Conservation (phyloP, 805 yeast species). For the Starmerella gropengiesseri region DNA sequence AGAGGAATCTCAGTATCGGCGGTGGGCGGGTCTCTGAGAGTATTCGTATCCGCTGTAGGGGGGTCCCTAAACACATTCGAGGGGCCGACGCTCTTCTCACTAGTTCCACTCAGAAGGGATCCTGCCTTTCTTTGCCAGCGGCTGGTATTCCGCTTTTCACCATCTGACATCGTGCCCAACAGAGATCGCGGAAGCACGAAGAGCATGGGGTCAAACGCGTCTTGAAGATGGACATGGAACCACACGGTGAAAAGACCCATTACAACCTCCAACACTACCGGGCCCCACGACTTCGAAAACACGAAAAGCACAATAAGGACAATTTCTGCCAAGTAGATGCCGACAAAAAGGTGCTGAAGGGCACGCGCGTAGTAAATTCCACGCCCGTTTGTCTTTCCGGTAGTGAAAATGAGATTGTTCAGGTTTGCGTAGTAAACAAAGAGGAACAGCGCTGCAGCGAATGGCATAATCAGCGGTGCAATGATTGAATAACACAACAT, state of each 20-base stretch:
- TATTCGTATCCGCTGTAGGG: too few species aligned
- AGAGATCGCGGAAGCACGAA: slow-evolving; percentile 31
- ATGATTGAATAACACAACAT: slow-evolving; percentile 67
- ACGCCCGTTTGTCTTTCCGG: slow-evolving; percentile 53
- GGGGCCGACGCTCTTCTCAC: too few species aligned
- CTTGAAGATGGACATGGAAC: slow-evolving; percentile 51
- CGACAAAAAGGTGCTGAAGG: slow-evolving; percentile 75
- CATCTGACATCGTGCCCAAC: too few species aligned
- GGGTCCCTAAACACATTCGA: too few species aligned
- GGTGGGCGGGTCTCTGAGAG: too few species aligned
- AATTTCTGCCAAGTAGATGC: slow-evolving; percentile 77
- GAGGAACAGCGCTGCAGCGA: slow-evolving; percentile 59
- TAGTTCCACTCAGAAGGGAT: too few species aligned
- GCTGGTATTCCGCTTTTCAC: too few species aligned
- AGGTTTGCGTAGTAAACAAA: slow-evolving; percentile 66
- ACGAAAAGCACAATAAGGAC: slow-evolving; percentile 78
- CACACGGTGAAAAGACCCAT: slow-evolving; percentile 55
- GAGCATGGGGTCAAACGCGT: slow-evolving; percentile 56
- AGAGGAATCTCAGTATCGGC: slow-evolving; percentile 2
- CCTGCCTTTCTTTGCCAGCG: too few species aligned
- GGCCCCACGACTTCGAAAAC: slow-evolving; percentile 94
- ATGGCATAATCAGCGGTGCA: slow-evolving; percentile 72
- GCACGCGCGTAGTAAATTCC: slow-evolving; percentile 86
- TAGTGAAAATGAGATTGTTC: slow-evolving; percentile 66
- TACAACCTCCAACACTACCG: slow-evolving; percentile 64